Conservation (phyloP, 2,329 filamentous ascomycete genomes). For the Aureobasidium sp. region DNA sequence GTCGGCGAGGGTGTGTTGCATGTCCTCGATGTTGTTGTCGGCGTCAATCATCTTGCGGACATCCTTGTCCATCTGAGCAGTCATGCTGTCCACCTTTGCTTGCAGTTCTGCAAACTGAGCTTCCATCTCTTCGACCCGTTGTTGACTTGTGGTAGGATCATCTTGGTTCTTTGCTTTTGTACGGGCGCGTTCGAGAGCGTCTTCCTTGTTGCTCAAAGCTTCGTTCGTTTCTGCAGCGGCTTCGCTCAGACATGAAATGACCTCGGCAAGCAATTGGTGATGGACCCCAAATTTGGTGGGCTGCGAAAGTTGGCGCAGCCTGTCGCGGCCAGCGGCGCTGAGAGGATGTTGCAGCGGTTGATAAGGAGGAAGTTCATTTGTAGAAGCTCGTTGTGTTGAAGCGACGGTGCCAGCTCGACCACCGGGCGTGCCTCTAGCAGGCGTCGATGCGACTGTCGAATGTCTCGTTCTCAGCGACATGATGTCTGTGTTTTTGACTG, state of each 20-base stretch:
- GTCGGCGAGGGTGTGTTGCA: conserved; percentile 36
- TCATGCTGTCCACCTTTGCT: conserved; percentile 42
- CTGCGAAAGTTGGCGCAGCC: conserved; percentile 37
- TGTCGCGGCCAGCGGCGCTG: conserved; percentile 36
- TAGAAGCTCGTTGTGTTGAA: background rate
- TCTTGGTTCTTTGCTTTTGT: conserved; percentile 21
- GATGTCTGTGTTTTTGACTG: background rate
- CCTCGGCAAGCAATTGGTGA: conserved; percentile 40
- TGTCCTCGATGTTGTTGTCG: conserved; percentile 36
- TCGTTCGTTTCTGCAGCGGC: conserved; percentile 50
- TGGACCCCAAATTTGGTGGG: conserved; percentile 36
- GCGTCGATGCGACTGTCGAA: conserved; percentile 9
- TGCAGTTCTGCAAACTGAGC: conserved; percentile 32
- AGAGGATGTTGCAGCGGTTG: conserved; percentile 46
- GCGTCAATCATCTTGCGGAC: conserved; percentile 52
- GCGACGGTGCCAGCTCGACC: conserved; percentile 2
- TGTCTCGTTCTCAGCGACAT: conserved; percentile 15
- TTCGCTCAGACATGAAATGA: conserved; percentile 37
- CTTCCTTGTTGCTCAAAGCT: conserved; percentile 33
- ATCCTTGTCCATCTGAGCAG: conserved; percentile 47
- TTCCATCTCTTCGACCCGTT: conserved; percentile 28
- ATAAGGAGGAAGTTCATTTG: conserved; percentile 38
- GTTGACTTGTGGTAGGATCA: conserved; percentile 24
- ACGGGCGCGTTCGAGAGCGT: conserved; percentile 19
- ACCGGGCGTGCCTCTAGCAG: conserved; percentile 3